Evolutionary conservation across 2,329 filamentous ascomycete genomes (phyloP).

Genomic region (Aphanocladium album): DNA sequence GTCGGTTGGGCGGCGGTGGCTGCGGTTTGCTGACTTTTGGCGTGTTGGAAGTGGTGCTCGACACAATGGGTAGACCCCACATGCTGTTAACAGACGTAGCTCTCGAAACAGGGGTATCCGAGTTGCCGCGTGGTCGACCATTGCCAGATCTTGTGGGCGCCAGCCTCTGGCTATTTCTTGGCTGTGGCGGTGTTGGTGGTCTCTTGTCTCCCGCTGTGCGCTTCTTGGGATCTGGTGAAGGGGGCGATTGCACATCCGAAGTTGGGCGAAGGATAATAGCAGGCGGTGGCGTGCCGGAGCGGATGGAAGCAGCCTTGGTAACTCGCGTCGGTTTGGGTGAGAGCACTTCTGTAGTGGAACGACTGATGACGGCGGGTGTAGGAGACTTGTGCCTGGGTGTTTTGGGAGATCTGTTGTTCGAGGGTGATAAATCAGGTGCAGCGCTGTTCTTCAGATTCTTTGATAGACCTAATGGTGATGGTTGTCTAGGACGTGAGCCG

Average conservation of each 20-base stretch:
- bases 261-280: slow-evolving; percentile 21
- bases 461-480: not conserved
- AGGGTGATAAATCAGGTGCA: not conserved
- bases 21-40: slow-evolving; percentile 11
- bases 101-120: slow-evolving; percentile 12
- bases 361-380: slow-evolving; percentile 17
- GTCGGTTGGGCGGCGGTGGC: slow-evolving; percentile 17
- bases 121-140: slow-evolving; percentile 15
- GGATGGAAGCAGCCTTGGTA: slow-evolving; percentile 24
- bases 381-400: slow-evolving; percentile 12
- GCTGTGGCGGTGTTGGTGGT: slow-evolving; percentile 34
- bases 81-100: slow-evolving; percentile 9
- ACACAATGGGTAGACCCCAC: slow-evolving; percentile 14
- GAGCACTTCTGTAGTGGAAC: slow-evolving; percentile 21
- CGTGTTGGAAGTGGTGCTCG: slow-evolving; percentile 3
- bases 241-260: slow-evolving; percentile 18
- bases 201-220: slow-evolving; percentile 14
- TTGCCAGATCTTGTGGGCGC: not conserved
- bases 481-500: not conserved
- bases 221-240: slow-evolving; percentile 27
- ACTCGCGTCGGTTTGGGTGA: slow-evolving; percentile 30
- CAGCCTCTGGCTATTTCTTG: slow-evolving; percentile 24
- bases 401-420: not conserved
- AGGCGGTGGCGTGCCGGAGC: slow-evolving; percentile 24
- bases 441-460: not conserved